These are phyloP conservation scores for Saccharomyces uvarum DNA, from an alignment of 1,139 yeast genomes.

Conservation along the genomic window DNA sequence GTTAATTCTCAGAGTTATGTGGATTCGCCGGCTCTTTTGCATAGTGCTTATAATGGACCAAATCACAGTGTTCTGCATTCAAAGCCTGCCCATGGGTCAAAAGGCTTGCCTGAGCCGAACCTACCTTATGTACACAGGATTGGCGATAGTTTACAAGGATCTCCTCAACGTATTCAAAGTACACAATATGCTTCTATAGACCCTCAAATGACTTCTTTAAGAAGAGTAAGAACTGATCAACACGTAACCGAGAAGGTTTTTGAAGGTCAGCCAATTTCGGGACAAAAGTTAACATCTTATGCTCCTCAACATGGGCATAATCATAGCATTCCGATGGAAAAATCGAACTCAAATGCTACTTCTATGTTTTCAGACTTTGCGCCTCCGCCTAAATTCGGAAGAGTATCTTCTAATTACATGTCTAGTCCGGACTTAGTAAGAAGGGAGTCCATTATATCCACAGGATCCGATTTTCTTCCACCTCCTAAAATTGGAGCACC, in stretches of 20 bases:
- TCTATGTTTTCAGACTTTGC: slow-evolving; percentile 4
- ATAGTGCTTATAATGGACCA: slow-evolving; percentile 5
- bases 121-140: slow-evolving; percentile 5
- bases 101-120: not conserved
- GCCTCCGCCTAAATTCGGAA: slow-evolving; percentile 6
- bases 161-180: slow-evolving; percentile 11
- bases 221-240: slow-evolving; percentile 13
- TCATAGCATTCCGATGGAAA: not conserved
- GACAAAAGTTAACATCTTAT: not conserved
- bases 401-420: slow-evolving; percentile 6
- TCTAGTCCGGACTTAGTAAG: slow-evolving; percentile 13
- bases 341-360: not conserved
- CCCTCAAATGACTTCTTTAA: slow-evolving; percentile 2
- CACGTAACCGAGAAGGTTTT: not conserved
- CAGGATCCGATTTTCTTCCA: slow-evolving; percentile 3
- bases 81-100: not conserved
- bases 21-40: slow-evolving; percentile 3
- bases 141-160: slow-evolving; percentile 12
- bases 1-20: slow-evolving; percentile 1
- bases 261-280: not conserved
- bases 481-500: slow-evolving; percentile 2
- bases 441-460: not conserved
- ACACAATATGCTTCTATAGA: slow-evolving; percentile 1
- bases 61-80: not conserved
- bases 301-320: slow-evolving; percentile 1